These are phyloP conservation scores for Acanthamoeba royreba DNA, from an alignment of 208 protist genomes.

Conservation along the genomic window DNA sequence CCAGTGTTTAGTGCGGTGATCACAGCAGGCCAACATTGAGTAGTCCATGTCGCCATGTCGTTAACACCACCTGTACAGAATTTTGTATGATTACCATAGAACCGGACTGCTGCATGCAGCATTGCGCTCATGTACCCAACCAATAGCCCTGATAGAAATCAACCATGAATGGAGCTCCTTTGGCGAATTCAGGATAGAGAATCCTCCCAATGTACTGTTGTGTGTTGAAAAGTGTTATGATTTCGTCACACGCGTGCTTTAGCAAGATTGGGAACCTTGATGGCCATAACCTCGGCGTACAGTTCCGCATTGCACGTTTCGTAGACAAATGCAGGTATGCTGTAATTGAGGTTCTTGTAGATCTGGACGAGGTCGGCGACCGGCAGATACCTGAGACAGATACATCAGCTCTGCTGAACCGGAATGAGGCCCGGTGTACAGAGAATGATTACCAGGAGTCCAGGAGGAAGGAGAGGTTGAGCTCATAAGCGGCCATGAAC, in stretches of 20 bases:
- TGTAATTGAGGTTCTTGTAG: neutral
- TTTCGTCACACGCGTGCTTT: neutral
- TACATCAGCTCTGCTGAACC: no score
- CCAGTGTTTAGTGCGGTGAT: neutral
- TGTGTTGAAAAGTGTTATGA: no score
- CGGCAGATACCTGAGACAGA: constrained; percentile 19
- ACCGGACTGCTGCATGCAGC: neutral
- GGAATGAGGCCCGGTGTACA: no score
- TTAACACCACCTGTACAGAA: neutral
- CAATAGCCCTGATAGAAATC: constrained; percentile 27
- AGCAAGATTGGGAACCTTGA: neutral
- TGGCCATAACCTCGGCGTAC: constrained; percentile 35
- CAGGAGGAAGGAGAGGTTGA: constrained; percentile 24
- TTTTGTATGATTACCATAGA: no score
- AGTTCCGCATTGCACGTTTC: neutral
- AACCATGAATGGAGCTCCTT: neutral
- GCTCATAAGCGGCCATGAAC: constrained; percentile 40
- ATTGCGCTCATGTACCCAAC: no score
- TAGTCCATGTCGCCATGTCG: constrained; percentile 8
- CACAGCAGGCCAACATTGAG: neutral
- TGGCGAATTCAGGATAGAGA: neutral
- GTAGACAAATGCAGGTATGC: neutral
- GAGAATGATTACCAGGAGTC: neutral
- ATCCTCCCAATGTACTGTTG: neutral
- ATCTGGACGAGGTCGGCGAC: neutral